Conservation (phyloP, 129 eudicot genomes). For the Solidago caesia region DNA sequence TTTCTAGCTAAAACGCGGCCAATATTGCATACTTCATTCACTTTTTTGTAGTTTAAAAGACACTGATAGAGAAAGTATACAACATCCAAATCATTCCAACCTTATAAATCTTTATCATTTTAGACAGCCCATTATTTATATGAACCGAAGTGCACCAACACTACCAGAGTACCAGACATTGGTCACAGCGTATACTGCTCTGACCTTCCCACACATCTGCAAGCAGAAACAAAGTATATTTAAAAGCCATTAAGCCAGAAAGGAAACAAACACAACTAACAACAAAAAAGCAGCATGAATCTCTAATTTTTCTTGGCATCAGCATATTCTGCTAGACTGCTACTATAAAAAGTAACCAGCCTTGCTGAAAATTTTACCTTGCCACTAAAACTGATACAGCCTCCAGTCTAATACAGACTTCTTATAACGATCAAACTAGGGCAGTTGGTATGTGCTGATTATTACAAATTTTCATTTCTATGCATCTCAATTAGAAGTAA, state of each 20-base stretch:
- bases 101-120: slow-evolving; percentile 5
- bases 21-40: too few relatives aligned
- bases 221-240: slow-evolving; percentile 6
- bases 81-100: neutral
- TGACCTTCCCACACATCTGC: slow-evolving; percentile 8
- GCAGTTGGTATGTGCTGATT: neutral
- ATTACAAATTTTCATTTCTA: neutral
- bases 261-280: neutral
- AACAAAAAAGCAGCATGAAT: neutral
- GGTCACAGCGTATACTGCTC: slow-evolving; percentile 3
- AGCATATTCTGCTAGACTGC: too few relatives aligned
- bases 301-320: neutral
- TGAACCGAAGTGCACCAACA: slow-evolving; percentile 7
- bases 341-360: too few relatives aligned
- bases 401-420: neutral
- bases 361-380: neutral
- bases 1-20: too few relatives aligned
- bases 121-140: slow-evolving; percentile 21
- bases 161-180: slow-evolving; percentile 1
- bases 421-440: neutral
- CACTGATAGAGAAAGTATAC: neutral
- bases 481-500: neutral
- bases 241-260: neutral
- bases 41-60: too few relatives aligned
- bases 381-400: neutral